These are phyloP conservation scores for Podila minutissima DNA, from an alignment of 192 early-diverging fungal genomes.

Conservation along the genomic window DNA sequence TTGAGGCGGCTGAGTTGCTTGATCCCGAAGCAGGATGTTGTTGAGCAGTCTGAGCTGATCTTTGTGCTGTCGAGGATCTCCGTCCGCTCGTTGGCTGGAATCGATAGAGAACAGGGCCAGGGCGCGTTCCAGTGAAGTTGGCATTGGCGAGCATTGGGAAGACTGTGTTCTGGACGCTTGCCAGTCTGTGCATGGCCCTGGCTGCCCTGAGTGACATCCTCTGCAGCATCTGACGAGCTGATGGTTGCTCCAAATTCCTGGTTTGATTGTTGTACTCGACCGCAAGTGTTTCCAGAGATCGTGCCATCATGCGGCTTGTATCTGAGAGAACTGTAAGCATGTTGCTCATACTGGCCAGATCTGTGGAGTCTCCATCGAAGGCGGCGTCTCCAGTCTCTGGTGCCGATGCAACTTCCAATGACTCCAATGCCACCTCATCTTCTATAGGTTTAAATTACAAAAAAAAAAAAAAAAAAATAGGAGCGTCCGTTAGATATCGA, in stretches of 20 bases:
- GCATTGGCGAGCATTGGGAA: conserved; percentile 51
- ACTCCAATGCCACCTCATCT: conserved; percentile 26
- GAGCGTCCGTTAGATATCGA: background rate
- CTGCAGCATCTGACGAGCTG: conserved; percentile 18
- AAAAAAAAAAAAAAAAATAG: background rate
- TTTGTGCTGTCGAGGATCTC: background rate
- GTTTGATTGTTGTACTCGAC: conserved; percentile 15
- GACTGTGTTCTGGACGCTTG: conserved; percentile 47
- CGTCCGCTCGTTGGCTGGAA: conserved; percentile 20
- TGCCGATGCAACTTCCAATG: conserved; percentile 27
- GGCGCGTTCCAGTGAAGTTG: conserved; percentile 28
- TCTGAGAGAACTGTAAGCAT: conserved; percentile 37
- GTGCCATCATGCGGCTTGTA: conserved; percentile 33
- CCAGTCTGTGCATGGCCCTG: conserved; percentile 45
- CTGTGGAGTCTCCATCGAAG: conserved; percentile 44
- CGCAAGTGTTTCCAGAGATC: conserved; percentile 26
- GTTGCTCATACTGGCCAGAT: conserved; percentile 25
- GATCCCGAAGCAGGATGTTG: background rate
- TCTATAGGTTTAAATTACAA: conserved; percentile 2
- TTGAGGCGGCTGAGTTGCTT: background rate
- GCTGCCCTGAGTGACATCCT: conserved; percentile 30
- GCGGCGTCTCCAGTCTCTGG: conserved; percentile 19
- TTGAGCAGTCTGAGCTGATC: background rate
- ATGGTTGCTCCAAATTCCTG: background rate
- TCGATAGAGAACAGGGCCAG: conserved; percentile 24